These are phyloP conservation scores for Balakata baccata DNA, from an alignment of 345 rosid genomes.

Conservation along the genomic window DNA sequence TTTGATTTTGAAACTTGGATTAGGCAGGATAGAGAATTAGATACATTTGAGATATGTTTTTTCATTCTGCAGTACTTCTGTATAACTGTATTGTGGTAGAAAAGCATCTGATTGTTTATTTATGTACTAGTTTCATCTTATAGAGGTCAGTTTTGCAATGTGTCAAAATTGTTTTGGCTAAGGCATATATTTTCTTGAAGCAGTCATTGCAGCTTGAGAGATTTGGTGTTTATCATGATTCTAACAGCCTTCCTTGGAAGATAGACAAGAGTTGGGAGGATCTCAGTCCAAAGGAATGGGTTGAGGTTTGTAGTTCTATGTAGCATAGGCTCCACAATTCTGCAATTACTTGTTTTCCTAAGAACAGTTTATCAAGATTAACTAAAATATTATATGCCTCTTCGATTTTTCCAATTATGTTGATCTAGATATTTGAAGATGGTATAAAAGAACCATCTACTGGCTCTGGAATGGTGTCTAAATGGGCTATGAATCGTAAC, in stretches of 20 bases:
- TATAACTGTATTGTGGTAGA: background rate
- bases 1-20: background rate
- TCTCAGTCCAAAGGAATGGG: slow-evolving; percentile 84
- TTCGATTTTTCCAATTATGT: background rate
- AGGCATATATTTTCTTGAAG: slow-evolving; percentile 27
- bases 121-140: slow-evolving; percentile 7
- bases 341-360: slow-evolving; percentile 3
- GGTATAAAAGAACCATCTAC: slow-evolving; percentile 70
- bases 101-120: slow-evolving; percentile 2
- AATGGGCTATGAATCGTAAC: slow-evolving; percentile 71
- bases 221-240: slow-evolving; percentile 92
- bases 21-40: background rate
- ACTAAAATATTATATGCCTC: background rate
- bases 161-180: slow-evolving; percentile 18
- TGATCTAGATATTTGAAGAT: slow-evolving; percentile 80
- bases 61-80: background rate
- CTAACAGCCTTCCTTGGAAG: slow-evolving; percentile 76
- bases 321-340: slow-evolving; percentile 6
- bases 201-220: slow-evolving; percentile 96
- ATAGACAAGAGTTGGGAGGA: slow-evolving; percentile 86
- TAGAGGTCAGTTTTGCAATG: background rate
- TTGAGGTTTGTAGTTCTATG: slow-evolving; percentile 61
- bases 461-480: slow-evolving; percentile 43
- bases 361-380: slow-evolving; percentile 6
- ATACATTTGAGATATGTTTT: background rate